These are phyloP conservation scores for Azolla pinnata DNA, from an alignment of 75 land plant species.

Conservation along the genomic window DNA sequence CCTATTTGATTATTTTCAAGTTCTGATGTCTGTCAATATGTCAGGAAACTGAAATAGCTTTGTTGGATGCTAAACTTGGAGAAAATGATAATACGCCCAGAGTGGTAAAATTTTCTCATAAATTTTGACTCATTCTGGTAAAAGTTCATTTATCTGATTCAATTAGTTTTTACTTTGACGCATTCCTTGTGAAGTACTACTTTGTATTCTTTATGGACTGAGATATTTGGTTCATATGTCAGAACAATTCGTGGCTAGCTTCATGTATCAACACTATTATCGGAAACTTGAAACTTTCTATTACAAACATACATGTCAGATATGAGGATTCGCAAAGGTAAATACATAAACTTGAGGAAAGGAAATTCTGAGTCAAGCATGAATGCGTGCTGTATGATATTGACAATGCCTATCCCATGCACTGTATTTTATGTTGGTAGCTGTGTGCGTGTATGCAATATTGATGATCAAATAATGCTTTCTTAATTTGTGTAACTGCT, in stretches of 20 bases:
- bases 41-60: slow-evolving; percentile 63
- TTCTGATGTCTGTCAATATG: not conserved
- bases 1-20: not conserved
- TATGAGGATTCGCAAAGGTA: slow-evolving; percentile 97
- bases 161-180: not conserved
- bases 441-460: no score
- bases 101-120: no score
- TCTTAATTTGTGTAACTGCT: no score
- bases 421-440: no score
- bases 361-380: no score
- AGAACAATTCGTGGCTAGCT: slow-evolving; percentile 94
- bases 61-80: slow-evolving; percentile 40
- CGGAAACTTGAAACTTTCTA: slow-evolving; percentile 88
- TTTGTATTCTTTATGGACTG: not conserved
- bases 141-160: no score
- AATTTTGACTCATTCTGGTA: no score
- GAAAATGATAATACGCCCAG: slow-evolving; percentile 23
- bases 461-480: no score
- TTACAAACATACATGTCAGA: slow-evolving; percentile 93
- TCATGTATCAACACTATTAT: slow-evolving; percentile 80
- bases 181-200: not conserved
- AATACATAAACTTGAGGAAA: not conserved
- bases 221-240: not conserved
- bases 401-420: no score
- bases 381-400: no score